phyloP scores from a whole-genome alignment of 768 basidiomycete species.

The Boletus pseudo-olivaceus region DNA sequence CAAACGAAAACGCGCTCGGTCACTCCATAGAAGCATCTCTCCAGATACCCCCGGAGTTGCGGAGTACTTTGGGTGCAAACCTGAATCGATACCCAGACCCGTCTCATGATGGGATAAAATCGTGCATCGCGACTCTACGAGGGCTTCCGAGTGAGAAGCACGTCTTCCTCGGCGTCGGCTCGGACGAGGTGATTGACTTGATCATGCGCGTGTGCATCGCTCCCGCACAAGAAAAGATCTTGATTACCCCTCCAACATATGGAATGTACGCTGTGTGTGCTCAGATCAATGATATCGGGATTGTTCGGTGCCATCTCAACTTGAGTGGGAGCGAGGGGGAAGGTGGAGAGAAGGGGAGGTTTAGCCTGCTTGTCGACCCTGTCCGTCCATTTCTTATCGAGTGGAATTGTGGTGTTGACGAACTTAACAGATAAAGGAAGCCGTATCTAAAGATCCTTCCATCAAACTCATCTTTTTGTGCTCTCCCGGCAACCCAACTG shows the following conservation, averaged over 20 bases:
- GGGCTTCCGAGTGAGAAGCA: conserved; percentile 59
- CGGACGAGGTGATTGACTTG: conserved; percentile 94
- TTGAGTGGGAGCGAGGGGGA: conserved; percentile 59
- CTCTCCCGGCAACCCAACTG: conserved; percentile 96
- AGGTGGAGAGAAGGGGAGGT: conserved; percentile 67
- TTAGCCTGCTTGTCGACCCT: conserved; percentile 71
- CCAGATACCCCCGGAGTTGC: conserved; percentile 33
- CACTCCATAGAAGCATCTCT: conserved; percentile 59
- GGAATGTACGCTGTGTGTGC: conserved; percentile 97
- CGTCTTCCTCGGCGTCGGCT: conserved; percentile 94
- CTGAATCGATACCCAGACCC: conserved; percentile 96
- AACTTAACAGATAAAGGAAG: conserved; percentile 62
- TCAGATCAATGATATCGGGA: conserved; percentile 87
- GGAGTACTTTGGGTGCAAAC: conserved; percentile 43
- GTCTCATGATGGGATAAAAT: conserved; percentile 75
- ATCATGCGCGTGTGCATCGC: conserved; percentile 85
- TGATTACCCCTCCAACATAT: conserved; percentile 93
- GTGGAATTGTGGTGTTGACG: background rate
- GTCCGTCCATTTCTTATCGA: conserved; percentile 40
- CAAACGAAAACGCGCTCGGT: conserved; percentile 95
- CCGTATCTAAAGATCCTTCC: conserved; percentile 61
- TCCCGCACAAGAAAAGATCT: conserved; percentile 76
- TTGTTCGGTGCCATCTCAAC: conserved; percentile 74
- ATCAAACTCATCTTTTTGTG: conserved; percentile 94
- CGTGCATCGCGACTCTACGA: conserved; percentile 69